Evolutionary conservation across 2,329 filamentous ascomycete species (phyloP), one percentile per base, ranked within the genome.

Genomic region (Penicillium sp.): DNA sequence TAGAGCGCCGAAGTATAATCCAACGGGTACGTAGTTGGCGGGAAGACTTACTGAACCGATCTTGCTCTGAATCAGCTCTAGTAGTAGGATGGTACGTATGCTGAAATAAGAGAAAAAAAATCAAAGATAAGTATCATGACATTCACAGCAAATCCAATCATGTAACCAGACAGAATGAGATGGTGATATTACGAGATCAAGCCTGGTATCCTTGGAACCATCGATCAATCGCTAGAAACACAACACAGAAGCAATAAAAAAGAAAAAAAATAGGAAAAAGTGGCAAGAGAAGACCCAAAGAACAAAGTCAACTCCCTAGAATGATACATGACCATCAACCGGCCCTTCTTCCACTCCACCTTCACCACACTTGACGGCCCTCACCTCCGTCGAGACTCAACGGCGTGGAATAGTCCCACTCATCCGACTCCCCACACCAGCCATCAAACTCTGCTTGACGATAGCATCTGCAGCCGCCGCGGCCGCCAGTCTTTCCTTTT

Each of bases 401-500:
- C 74, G 69, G 25, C 71, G 71, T 26, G 73, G 72, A 53, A 79
- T 70, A 6, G 73, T 77, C 26, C 81, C 79, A 26, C 80, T 78
- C 82, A 85, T 85, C 55, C 83, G 77, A 38, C 82, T 81, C 28
- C 82, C 82, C 51, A 75, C 81, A 40, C 83, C 84, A 33, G 85
- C 82, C 73, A 87, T 85, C 60, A 97, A 85, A 79, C 94, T 98
- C 80, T 97, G 93, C 75, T 90, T 87, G 57, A 99, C 94, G 78
- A 99, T 99, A 77, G 93, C 87, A 71, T 96, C 93, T 4, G 95
- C 95, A 0, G 94, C 94, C 19, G 93, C 92, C 6, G 92, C 89
- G 1, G 94, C 93, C 4, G 92, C 92, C 73, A 97, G 87, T 66
- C 95, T 85, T 80, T 98, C 95, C 82, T 96, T 96, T 75, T 99